Conservation (phyloP, 2,329 filamentous ascomycete species). For the Apiospora pterosperma region DNA sequence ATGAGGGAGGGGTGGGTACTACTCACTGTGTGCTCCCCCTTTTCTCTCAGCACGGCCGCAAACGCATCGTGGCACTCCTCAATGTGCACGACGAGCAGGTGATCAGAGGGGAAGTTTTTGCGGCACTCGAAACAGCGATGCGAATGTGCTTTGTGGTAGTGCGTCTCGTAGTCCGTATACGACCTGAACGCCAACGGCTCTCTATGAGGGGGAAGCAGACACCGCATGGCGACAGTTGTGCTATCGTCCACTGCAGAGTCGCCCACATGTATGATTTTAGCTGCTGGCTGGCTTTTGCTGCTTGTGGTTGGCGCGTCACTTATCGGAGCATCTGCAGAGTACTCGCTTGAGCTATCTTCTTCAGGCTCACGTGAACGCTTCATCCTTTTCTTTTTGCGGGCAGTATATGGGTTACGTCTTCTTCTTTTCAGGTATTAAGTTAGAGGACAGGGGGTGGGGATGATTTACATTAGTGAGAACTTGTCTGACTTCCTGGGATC, state of each 20-base stretch:
- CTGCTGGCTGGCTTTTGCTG: constrained; percentile 21
- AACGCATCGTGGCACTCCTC: constrained; percentile 89
- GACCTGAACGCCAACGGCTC: constrained; percentile 67
- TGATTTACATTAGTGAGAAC: constrained; percentile 1
- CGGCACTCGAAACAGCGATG: constrained; percentile 83
- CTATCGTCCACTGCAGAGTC: constrained; percentile 28
- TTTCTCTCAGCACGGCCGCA: constrained; percentile 65
- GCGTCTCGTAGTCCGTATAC: constrained; percentile 79
- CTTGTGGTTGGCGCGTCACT: constrained; percentile 10
- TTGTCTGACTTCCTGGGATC: background rate
- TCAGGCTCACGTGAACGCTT: constrained; percentile 62
- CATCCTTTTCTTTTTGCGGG: constrained; percentile 37
- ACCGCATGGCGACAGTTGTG: constrained; percentile 61
- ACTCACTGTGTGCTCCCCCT: constrained; percentile 80
- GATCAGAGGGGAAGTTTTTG: constrained; percentile 82
- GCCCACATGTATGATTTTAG: constrained; percentile 63
- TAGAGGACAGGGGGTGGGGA: background rate
- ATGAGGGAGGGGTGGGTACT: background rate
- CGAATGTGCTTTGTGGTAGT: constrained; percentile 77
- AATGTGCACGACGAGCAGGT: constrained; percentile 80
- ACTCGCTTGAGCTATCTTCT: constrained; percentile 37
- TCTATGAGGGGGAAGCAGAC: constrained; percentile 76
- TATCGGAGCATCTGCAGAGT: constrained; percentile 12
- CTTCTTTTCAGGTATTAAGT: background rate
- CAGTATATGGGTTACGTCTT: background rate